Percentiles rank a stretch among this genome's conserved stretches.
These are phyloP conservation scores for Metschnikowia matae DNA, from an alignment of 805 yeast genomes.

Conservation along the genomic window DNA sequence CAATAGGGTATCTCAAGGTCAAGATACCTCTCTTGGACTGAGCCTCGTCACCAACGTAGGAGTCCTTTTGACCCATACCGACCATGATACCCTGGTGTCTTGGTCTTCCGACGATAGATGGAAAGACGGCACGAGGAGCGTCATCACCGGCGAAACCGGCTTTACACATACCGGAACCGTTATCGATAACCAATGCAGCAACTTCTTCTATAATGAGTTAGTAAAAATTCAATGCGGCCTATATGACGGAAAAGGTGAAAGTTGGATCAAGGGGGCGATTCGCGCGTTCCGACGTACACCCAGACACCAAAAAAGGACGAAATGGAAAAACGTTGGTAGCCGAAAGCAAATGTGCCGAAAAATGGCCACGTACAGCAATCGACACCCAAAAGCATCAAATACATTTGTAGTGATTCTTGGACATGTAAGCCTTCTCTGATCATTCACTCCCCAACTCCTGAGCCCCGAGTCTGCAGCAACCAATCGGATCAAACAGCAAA, in stretches of 20 bases:
- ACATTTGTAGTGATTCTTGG: background rate
- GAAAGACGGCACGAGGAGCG: constrained; percentile 99
- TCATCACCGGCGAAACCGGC: constrained; percentile 99
- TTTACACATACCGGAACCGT: constrained; percentile 99
- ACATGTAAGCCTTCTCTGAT: background rate
- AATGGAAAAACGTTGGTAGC: background rate
- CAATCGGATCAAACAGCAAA: background rate
- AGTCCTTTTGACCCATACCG: constrained; percentile 99
- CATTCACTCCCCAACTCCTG: background rate
- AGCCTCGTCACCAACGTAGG: constrained; percentile 99
- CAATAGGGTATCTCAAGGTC: constrained; percentile 97
- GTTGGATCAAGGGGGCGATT: background rate
- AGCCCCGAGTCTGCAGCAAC: background rate
- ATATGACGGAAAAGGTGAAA: background rate
- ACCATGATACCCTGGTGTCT: constrained; percentile 99
- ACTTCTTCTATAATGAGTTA: constrained; percentile 40
- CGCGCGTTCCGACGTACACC: constrained; percentile 4
- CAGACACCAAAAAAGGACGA: constrained; percentile 3
- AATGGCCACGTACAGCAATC: background rate
- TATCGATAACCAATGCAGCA: constrained; percentile 83
- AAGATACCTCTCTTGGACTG: constrained; percentile 99
- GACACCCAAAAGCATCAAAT: background rate
- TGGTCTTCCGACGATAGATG: constrained; percentile 99
- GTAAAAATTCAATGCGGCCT: constrained; percentile 8
- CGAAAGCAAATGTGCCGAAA: background rate